Base-by-base conservation (phyloP, 805 yeast genomes). In the Cyberlindnera mississippiensis region DNA sequence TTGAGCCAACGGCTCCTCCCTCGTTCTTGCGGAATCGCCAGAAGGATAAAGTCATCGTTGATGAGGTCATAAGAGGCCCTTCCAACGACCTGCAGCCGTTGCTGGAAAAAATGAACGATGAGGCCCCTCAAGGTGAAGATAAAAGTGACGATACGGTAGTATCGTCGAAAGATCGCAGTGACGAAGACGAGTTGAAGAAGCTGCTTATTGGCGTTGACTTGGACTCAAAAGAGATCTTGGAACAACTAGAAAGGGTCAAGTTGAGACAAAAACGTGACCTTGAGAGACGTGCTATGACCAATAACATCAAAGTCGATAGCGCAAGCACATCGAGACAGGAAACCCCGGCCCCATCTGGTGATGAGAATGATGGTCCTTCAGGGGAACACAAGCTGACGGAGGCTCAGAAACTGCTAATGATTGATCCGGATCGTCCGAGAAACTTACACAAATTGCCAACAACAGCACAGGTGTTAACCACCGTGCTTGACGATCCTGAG, bases 1-100 rank as follows among this genome's bases (percentile, higher is more conserved):
- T 53, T 7, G 50, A 40, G 8, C 49, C 50, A 6, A 72, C 87
- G 1, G 72, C 80, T 38, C 99, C 99, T 1, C 99, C 99, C 0
- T 80, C 96, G 0, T 89, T 75, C 57, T 67, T 68, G 18, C 75
- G 72, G 44, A 85, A 84, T 55, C 69, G 91, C 33, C 64, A 63
- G 24, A 67, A 67, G 26, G 85, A 78, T 50, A 13, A n/a, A 2
- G n/a, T 15, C 3, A 13, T 44, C 4, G 20, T 17, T 6, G 62
- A 47, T 18, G 42, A 40, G 15, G 32, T 44, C 10, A 14, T 33
- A 6, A 28, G 28, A 9, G 41, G 41, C 1, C 45, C 38, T 6
- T 2, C 5, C 4, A 41, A 42, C 19, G 39, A 42, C 10, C 13
- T 47, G n/a, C 28, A 30, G 12, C 29, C 29, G 5, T 27, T 27